Conservation (phyloP, 805 yeast species). For the Tetrapisispora arboricola region DNA sequence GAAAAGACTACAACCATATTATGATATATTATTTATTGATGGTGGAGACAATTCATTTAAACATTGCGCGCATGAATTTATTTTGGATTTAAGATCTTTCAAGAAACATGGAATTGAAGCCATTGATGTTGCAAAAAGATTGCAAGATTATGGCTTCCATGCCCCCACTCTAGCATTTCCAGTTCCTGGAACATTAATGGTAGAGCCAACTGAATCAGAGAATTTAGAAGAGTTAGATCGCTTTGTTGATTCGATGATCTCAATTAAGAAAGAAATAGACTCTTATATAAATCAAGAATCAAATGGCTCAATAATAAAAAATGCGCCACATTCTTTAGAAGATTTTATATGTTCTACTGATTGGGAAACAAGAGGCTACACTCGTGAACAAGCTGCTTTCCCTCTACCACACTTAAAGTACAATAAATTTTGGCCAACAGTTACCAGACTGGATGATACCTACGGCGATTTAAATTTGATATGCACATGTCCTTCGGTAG, state of each 20-base stretch:
- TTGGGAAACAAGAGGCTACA: slow-evolving; percentile 79
- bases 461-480: slow-evolving; percentile 87
- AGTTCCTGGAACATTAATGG: slow-evolving; percentile 93
- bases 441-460: slow-evolving; percentile 85
- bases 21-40: slow-evolving; percentile 61
- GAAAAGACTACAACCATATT: slow-evolving; percentile 58
- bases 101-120: slow-evolving; percentile 80
- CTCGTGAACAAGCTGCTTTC: slow-evolving; percentile 88
- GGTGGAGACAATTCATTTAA: slow-evolving; percentile 34
- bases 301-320: slow-evolving; percentile 62
- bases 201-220: slow-evolving; percentile 97
- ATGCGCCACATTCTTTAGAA: slow-evolving; percentile 84
- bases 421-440: slow-evolving; percentile 92
- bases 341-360: slow-evolving; percentile 61
- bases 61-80: slow-evolving; percentile 95
- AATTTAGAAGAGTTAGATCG: slow-evolving; percentile 80
- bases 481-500: slow-evolving; percentile 88
- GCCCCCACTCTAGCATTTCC: slow-evolving; percentile 99
- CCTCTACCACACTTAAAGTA: slow-evolving; percentile 68
- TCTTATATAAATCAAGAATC: slow-evolving; percentile 57
- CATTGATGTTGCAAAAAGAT: slow-evolving; percentile 90
- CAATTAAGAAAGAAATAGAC: slow-evolving; percentile 74
- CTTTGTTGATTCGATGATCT: slow-evolving; percentile 76
- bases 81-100: slow-evolving; percentile 79
- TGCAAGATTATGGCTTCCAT: slow-evolving; percentile 97